A percentile compares a stretch with the other conserved stretches of the same genome.
Evolutionary conservation across 306 rosid species (phyloP).

Genomic region (Benincasa hispida): DNA sequence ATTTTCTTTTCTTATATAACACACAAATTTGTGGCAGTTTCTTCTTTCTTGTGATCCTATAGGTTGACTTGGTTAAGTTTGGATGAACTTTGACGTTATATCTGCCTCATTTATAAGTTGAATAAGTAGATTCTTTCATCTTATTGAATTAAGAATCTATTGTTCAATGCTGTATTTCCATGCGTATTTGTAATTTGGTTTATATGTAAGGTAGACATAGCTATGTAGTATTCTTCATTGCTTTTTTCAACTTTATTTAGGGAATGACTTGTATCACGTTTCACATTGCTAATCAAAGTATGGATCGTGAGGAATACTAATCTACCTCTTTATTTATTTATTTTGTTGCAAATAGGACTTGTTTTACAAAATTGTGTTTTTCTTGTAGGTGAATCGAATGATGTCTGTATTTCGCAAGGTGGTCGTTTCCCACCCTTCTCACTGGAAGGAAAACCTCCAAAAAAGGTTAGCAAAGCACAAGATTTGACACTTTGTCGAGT

Average conservation of each 20-base stretch:
- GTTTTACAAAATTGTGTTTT: not conserved
- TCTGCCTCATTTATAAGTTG: not conserved
- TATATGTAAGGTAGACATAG: not conserved
- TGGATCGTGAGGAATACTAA: not conserved
- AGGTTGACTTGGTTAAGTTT: not conserved
- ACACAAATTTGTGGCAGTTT: not conserved
- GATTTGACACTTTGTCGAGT: conserved; percentile 81
- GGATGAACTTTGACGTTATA: not conserved
- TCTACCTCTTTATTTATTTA: not conserved
- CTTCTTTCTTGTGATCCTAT: not conserved
- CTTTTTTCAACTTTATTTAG: not conserved
- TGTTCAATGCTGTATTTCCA: not conserved
- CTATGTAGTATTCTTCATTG: not conserved
- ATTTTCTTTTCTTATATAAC: not conserved
- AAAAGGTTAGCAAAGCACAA: conserved; percentile 43
- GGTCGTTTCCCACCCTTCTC: conserved; percentile 72
- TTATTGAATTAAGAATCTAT: not conserved
- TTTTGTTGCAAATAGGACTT: not conserved
- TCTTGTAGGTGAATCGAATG: conserved; percentile 42
- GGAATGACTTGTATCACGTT: not conserved
- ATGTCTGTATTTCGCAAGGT: conserved; percentile 78
- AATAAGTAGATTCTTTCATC: not conserved
- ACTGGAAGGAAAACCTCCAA: conserved; percentile 66
- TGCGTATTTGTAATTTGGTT: not conserved
- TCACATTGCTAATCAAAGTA: not conserved